A percentile compares a stretch with the other conserved stretches of the same genome.
These are phyloP conservation scores for Candida krabiensis DNA, from an alignment of 805 yeast species.

Conservation along the genomic window DNA sequence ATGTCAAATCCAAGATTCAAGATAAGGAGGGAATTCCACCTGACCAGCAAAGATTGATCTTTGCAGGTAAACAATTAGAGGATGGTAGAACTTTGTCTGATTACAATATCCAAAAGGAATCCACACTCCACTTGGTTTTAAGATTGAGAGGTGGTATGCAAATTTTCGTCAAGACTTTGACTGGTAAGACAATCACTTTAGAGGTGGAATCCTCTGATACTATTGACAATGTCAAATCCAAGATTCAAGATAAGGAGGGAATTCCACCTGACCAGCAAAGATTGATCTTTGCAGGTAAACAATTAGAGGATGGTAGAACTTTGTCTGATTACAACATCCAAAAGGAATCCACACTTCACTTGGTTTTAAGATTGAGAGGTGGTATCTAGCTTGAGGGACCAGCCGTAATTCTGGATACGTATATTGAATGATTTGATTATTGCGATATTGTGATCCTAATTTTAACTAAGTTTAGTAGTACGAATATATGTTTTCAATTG, in stretches of 20 bases:
- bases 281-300: slow-evolving; percentile 96
- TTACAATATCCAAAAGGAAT: slow-evolving; percentile 54
- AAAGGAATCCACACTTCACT: slow-evolving; percentile 94
- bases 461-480: too few relatives aligned
- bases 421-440: too few relatives aligned
- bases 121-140: slow-evolving; percentile 73
- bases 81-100: slow-evolving; percentile 93
- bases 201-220: slow-evolving; percentile 98
- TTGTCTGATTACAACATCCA: slow-evolving; percentile 97
- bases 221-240: slow-evolving; percentile 93
- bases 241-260: slow-evolving; percentile 97
- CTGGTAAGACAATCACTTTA: slow-evolving; percentile 73
- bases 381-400: slow-evolving; percentile 63
- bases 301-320: slow-evolving; percentile 95
- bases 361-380: slow-evolving; percentile 98
- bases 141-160: slow-evolving; percentile 89
- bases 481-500: too few relatives aligned
- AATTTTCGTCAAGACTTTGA: slow-evolving; percentile 55
- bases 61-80: slow-evolving; percentile 49
- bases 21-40: slow-evolving; percentile 47
- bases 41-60: slow-evolving; percentile 45
- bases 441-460: too few relatives aligned
- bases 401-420: too few relatives aligned
- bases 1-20: slow-evolving; percentile 44
- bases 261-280: slow-evolving; percentile 98